Evolutionary conservation across 2,329 filamentous ascomycete species (phyloP).

Genomic region (Penicillium sp.): DNA sequence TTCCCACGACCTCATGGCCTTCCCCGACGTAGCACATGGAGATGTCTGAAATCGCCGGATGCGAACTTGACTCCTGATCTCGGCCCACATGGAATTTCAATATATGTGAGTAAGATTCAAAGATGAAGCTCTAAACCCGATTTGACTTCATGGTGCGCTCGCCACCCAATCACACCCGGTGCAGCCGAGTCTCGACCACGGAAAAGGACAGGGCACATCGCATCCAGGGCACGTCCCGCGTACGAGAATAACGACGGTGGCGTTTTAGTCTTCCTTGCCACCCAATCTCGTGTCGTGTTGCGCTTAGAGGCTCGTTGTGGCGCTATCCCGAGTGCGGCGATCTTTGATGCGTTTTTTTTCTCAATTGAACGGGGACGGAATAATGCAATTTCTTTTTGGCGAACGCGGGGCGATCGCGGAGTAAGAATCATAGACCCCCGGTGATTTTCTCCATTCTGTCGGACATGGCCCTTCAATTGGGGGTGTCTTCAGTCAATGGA

Average conservation of each 20-base stretch:
- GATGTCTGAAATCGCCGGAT: background rate
- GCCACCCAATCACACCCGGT: background rate
- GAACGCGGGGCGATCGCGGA: too few species aligned
- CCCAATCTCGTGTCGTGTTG: background rate
- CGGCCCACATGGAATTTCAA: background rate
- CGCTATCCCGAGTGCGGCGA: background rate
- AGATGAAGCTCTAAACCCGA: background rate
- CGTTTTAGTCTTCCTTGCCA: background rate
- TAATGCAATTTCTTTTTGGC: background rate
- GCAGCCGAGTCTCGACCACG: background rate
- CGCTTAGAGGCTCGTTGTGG: background rate
- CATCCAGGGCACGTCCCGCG: background rate
- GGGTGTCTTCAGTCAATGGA: background rate
- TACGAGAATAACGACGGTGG: slow-evolving; percentile 2
- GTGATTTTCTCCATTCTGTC: background rate
- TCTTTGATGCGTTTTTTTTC: background rate
- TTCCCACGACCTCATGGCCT: background rate
- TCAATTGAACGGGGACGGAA: background rate
- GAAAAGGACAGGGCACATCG: background rate
- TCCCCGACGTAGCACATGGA: background rate
- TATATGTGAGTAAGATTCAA: background rate
- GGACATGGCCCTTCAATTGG: background rate
- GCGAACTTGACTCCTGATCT: background rate
- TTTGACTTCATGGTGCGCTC: background rate
- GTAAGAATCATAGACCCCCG: background rate